Conservation (phyloP, 768 basidiomycete genomes). For the Tricholoma saponaceum region DNA sequence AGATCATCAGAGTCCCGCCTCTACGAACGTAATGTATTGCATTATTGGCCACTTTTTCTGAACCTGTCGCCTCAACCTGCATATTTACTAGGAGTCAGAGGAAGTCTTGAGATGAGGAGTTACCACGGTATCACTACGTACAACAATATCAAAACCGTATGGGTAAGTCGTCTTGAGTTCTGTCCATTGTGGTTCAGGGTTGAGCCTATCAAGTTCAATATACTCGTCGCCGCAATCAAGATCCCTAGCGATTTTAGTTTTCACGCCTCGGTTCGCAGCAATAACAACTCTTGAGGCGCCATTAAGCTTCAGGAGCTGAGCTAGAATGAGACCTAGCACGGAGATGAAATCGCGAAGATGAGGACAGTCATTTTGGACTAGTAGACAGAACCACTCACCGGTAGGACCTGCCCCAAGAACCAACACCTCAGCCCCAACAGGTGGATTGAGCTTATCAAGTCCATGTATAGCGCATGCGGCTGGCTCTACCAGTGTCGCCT, state of each 20-base stretch:
- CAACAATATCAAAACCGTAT: constrained; percentile 78
- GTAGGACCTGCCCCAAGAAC: constrained; percentile 76
- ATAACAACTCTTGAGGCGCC: constrained; percentile 67
- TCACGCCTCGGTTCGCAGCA: constrained; percentile 74
- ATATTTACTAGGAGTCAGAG: background rate
- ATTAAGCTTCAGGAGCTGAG: constrained; percentile 73
- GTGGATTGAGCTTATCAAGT: constrained; percentile 65
- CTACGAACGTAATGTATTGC: constrained; percentile 73
- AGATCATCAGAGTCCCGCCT: constrained; percentile 67
- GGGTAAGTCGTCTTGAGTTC: constrained; percentile 65
- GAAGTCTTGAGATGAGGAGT: background rate
- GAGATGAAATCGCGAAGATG: background rate
- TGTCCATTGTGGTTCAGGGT: constrained; percentile 65
- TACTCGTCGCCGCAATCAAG: constrained; percentile 71
- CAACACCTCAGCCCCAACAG: constrained; percentile 69
- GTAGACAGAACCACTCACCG: constrained; percentile 20
- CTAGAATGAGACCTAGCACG: constrained; percentile 57
- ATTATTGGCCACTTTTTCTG: constrained; percentile 66
- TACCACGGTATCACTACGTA: constrained; percentile 10
- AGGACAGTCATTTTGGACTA: background rate
- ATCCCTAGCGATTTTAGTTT: constrained; percentile 69
- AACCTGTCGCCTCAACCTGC: constrained; percentile 64
- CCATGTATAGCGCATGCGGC: constrained; percentile 80
- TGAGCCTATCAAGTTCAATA: constrained; percentile 63
- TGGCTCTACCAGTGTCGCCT: constrained; percentile 73